These are phyloP conservation scores for Boletus edulis DNA, from an alignment of 768 basidiomycete genomes.

Conservation along the genomic window DNA sequence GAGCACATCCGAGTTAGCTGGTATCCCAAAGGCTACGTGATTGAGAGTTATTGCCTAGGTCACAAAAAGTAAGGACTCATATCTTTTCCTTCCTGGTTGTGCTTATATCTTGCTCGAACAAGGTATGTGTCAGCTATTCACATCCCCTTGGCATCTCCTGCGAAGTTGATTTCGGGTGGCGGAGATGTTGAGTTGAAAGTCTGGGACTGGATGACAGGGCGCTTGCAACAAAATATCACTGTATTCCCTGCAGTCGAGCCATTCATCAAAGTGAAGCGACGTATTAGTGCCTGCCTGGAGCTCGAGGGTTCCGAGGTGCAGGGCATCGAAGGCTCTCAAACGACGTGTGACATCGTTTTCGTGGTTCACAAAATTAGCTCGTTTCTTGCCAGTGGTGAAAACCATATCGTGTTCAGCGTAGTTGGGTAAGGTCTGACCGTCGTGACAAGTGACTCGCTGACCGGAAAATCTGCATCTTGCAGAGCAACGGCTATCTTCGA, in stretches of 20 bases:
- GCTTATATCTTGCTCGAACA: conserved; percentile 1
- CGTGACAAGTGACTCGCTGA: not conserved
- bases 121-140: conserved; percentile 87
- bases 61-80: conserved; percentile 62
- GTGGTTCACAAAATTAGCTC: conserved; percentile 59
- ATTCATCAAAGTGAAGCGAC: conserved; percentile 38
- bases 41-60: conserved; percentile 86
- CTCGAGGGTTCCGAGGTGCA: conserved; percentile 14
- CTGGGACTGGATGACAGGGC: conserved; percentile 79
- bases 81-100: not conserved
- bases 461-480: not conserved
- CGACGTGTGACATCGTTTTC: conserved; percentile 37
- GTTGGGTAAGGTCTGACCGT: conserved; percentile 56
- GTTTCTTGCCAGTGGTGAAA: conserved; percentile 34
- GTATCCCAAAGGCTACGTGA: conserved; percentile 82
- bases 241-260: conserved; percentile 49
- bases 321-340: conserved; percentile 5
- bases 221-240: conserved; percentile 47
- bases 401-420: conserved; percentile 60
- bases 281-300: conserved; percentile 18
- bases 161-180: conserved; percentile 76
- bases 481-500: conserved; percentile 72
- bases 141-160: conserved; percentile 47
- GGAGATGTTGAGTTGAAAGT: conserved; percentile 76
- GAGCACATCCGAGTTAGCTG: conserved; percentile 93